Conservation (phyloP, 495 filamentous ascomycete species). For the Neurospora sp. region DNA sequence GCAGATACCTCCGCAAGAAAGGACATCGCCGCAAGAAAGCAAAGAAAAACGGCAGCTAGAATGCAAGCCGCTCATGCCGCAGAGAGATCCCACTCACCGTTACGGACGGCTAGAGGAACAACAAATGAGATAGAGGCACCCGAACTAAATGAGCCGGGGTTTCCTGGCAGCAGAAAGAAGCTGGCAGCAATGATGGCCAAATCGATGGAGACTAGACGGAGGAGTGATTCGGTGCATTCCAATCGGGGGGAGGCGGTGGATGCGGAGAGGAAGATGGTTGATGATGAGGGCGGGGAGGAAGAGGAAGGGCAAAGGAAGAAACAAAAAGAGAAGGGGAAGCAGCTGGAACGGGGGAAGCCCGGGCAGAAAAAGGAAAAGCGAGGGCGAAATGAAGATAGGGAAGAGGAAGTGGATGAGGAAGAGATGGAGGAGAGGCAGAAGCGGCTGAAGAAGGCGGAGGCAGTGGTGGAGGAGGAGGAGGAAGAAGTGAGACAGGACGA, state of each 20-base stretch:
- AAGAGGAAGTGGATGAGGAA: neutral
- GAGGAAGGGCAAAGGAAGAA: neutral
- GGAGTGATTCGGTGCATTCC: neutral
- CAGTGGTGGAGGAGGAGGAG: neutral
- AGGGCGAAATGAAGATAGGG: neutral
- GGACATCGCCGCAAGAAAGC: neutral
- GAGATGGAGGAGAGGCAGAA: neutral
- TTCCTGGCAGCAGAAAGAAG: too few relatives aligned
- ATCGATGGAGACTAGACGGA: neutral
- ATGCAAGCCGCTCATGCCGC: accelerated
- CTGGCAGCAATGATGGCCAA: neutral
- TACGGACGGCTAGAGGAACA: too few relatives aligned
- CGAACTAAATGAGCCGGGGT: too few relatives aligned
- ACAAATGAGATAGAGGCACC: too few relatives aligned
- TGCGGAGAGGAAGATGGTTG: neutral
- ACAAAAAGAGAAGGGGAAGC: neutral
- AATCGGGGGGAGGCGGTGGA: neutral
- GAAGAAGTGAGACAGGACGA: neutral
- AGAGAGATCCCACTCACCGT: too few relatives aligned
- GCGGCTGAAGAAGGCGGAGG: neutral
- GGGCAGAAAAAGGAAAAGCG: neutral
- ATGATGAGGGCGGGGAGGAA: neutral
- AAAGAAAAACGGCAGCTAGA: neutral
- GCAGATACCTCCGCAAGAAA: neutral
- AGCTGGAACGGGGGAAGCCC: neutral